Evolutionary conservation across 345 rosid genomes (phyloP).

Genomic region (Pistacia atlantica): DNA sequence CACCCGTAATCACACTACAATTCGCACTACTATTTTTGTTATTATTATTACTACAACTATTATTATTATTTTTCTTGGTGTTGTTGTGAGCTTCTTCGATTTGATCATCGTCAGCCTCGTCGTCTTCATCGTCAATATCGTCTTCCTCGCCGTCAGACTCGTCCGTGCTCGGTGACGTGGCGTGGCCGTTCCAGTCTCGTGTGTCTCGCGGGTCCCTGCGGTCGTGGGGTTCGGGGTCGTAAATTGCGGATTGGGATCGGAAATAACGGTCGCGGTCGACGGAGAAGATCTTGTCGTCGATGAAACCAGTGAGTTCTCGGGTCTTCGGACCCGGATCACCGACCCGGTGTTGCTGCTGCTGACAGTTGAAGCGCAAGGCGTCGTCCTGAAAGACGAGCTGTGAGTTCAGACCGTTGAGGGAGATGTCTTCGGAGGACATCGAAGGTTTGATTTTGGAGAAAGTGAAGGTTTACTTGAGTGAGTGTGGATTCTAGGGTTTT

Average conservation of each 20-base stretch:
- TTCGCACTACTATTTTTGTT: constrained; percentile 14
- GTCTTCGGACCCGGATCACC: constrained; percentile 50
- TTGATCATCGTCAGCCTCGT: constrained; percentile 26
- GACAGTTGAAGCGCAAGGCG: constrained; percentile 42
- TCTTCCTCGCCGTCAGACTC: constrained; percentile 54
- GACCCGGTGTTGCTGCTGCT: constrained; percentile 29
- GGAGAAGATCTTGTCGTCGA: constrained; percentile 45
- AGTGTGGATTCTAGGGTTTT: constrained; percentile 17
- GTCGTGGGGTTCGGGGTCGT: constrained; percentile 25
- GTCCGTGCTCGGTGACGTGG: constrained; percentile 34
- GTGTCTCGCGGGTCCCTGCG: constrained; percentile 19
- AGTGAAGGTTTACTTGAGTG: neutral
- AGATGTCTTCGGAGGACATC: constrained; percentile 56
- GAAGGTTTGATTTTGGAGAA: neutral
- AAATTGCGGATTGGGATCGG: constrained; percentile 32
- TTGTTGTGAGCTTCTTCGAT: constrained; percentile 19
- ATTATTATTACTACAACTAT: constrained; percentile 21
- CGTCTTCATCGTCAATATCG: constrained; percentile 45
- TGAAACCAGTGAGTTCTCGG: constrained; percentile 57
- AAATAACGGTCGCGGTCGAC: constrained; percentile 49
- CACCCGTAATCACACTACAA: constrained; percentile 8
- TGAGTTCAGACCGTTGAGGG: constrained; percentile 47
- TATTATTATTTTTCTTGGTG: constrained; percentile 16
- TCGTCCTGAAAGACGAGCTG: constrained; percentile 64
- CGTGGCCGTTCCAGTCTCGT: constrained; percentile 36